Evolutionary conservation across 176 grass and related monocot species (phyloP), one percentile per base, ranked within the genome.

Genomic region (Cocos nucifera): DNA sequence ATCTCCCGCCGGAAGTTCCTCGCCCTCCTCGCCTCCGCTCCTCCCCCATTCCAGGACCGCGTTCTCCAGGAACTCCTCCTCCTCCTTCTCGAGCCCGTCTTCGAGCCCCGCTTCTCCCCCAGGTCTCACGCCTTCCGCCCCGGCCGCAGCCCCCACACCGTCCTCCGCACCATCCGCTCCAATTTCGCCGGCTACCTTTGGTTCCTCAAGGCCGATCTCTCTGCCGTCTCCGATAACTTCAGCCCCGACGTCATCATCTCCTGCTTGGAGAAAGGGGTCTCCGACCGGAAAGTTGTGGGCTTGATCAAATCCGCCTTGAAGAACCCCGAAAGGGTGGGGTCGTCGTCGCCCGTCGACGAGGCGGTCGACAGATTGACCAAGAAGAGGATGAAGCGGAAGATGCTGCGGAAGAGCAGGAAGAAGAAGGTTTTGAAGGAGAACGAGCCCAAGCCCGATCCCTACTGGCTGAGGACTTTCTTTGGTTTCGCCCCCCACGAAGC

Each of bases 371-470:
- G 67, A 26, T 75, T 98, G 49, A 23, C 25, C 52, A 88, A 83
- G 71, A 98, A 86, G 77, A 82, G 87, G 73, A 69, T 98, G 55
- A 98, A 98, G 68, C 83, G 84, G 82, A 98, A 98, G 73, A 76
- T 86, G 32, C 80, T 98, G 14, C 76, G 81, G 74, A 79, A 76
- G 71, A 88, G 76, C 65, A 77, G 84, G 82, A 98, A 98, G 80
- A 95, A 95, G 68, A 91, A 88, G 63, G 70, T 88, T 82, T 75
- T 98, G 66, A 79, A 98, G 56, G 87, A 88, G 63, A 80, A 97
- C 23, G 87, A 97, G 56, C 84, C 81, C 0, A 97, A 92, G 67
- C 87, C 87, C 21, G 87, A 97, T 20, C 87, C 93, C 16, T 92
- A 97, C 59, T 97, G 84, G 87, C 61, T 97, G 51, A 81, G 87